Base-by-base conservation (phyloP, 441 rosid species). In the Populus hybrid region DNA sequence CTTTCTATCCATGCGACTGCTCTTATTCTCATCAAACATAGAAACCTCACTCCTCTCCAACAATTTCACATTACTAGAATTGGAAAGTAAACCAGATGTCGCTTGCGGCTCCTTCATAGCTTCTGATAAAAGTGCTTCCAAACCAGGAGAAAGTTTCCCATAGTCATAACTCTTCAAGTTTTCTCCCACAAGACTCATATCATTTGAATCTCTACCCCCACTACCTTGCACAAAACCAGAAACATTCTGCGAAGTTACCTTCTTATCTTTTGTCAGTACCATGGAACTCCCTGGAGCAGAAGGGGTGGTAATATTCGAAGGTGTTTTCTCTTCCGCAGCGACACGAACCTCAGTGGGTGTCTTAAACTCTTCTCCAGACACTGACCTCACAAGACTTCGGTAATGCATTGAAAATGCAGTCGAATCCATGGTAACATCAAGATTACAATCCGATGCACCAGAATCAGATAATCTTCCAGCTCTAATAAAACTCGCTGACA, bases 331-430 rank as follows among this genome's bases (percentile, higher is more conserved):
- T 76, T 86, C 92, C 36, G 81, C 85, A 7, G 82, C 79, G 76
- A 79, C 73, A 28, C 28, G 77, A 35, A 70, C 75, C 67, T 81
- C 82, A 0, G 83, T 72, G 0, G 96, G 89, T 1, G 91, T 90
- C 88, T 82, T 84, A 23, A 85, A 26, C 5, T 86, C 83, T 23
- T 71, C 98, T 77, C 90, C 97, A 24, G 89, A 82, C 67, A 90
- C 94, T 1, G 98, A 92, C 82, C 81, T 89, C 2, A 84, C 91
- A 79, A 97, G 93, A 84, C 98, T 93, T 26, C 86, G 91, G 74
- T 84, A 96, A 86, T 94, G 98, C 94, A 96, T 87, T 4, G 99
- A 96, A 82, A 96, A 96, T 28, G 91, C 91, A 0, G 98, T 93
- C 1, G 99, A 94, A 82, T 97, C 99, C 98, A 97, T 92, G 0